These are phyloP conservation scores for Cladophialophora exuberans DNA, from an alignment of 2,329 filamentous ascomycete species.

Conservation along the genomic window DNA sequence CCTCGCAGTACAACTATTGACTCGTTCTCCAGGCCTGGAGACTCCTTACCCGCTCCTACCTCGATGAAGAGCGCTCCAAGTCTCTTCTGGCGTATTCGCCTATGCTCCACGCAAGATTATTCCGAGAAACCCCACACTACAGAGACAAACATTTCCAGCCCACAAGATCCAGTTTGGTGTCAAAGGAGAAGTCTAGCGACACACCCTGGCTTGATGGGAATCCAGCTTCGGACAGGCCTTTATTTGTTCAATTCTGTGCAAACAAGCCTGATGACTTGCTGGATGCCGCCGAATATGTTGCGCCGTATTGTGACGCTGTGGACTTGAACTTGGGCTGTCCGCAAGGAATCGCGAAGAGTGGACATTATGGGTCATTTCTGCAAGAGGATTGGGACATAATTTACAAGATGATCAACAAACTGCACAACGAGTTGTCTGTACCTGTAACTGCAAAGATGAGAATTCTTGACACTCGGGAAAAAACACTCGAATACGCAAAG, in stretches of 20 bases:
- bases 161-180: conserved; percentile 46
- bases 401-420: conserved; percentile 76
- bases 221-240: conserved; percentile 77
- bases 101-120: conserved; percentile 94
- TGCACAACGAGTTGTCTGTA: conserved; percentile 76
- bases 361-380: conserved; percentile 90
- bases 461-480: conserved; percentile 82
- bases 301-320: conserved; percentile 89
- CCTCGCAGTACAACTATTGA: conserved; percentile 14
- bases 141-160: conserved; percentile 82
- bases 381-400: conserved; percentile 91
- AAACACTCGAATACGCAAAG: conserved; percentile 84
- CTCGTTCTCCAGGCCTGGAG: conserved; percentile 76
- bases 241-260: conserved; percentile 92
- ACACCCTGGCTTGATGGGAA: conserved; percentile 79
- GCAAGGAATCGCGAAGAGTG: conserved; percentile 89
- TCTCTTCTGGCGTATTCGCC: conserved; percentile 86
- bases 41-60: conserved; percentile 90
- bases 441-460: conserved; percentile 96
- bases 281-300: conserved; percentile 73
- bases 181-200: conserved; percentile 39
- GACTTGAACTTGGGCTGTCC: conserved; percentile 92
- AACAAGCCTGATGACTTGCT: conserved; percentile 53
- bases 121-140: conserved; percentile 75
- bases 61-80: conserved; percentile 66